Evolutionary conservation across 2,329 filamentous ascomycete genomes (phyloP), one percentile per base, ranked within the genome.

Genomic region (Fusarium continuum): DNA sequence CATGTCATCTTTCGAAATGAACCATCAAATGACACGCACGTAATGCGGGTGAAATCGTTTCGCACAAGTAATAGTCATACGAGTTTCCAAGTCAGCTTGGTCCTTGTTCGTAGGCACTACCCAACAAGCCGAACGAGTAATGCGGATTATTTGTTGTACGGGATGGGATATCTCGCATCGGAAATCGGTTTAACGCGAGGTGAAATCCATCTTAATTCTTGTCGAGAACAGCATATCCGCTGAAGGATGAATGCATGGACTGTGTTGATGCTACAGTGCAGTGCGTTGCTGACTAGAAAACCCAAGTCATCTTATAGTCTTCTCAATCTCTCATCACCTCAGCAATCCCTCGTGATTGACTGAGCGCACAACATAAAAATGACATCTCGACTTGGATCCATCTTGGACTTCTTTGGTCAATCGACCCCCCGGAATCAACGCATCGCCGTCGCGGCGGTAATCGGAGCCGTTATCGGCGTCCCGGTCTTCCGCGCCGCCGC

Each of bases 401-500:
- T 62, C 11, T 7, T 49, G 11, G 19, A 45, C 1, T 31, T 28
- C 9, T 22, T 65, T 8, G 13, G 20, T 4, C 26, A 35, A 3
- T 9, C 47, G 6, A 8, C 23, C 14, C 34, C 49, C 3, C 20
- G 23, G 23, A 51, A 47, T 19, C 45, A 46, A n/a, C 58, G 41
- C 13, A 13, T 65, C 7, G 29, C 22, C 8, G 56, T 40, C 6
- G 49, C 44, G 9, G 40, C 41, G 1, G n/a, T 58, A 7, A 34
- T 28, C 8, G 59, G 52, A 4, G 22, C 28, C 4, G 8, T 35
- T 2, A 35, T 65, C 8, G 48, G 48, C 5, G 23, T 65, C n/a
- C 62, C 62, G 6, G 25, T 59, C 7, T 20, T 63, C 8, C 62
- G 62, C 3, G 22, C 47, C 23, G 62, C 48, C 4, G 28, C 35